Evolutionary conservation across 768 basidiomycete genomes (phyloP).

Genomic region (Strobilomyces confusus): DNA sequence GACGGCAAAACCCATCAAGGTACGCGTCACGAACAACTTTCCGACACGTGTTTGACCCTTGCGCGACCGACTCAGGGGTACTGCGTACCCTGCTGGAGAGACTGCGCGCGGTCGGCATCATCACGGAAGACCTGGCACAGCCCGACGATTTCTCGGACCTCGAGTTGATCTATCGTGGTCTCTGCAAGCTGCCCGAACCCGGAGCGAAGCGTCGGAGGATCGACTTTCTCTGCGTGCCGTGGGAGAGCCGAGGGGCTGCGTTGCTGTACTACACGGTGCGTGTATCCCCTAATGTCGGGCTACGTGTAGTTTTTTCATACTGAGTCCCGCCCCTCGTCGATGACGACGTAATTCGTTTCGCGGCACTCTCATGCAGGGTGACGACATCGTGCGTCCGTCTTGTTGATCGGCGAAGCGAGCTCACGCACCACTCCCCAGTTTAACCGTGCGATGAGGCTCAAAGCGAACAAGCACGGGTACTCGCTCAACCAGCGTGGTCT

Average conservation of each 20-base stretch:
- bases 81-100: constrained; percentile 52
- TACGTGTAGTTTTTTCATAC: no score
- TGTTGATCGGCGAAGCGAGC: neutral
- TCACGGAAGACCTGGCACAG: constrained; percentile 77
- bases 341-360: neutral
- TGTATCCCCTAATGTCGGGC: no score
- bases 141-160: constrained; percentile 65
- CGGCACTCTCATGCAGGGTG: constrained; percentile 56
- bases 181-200: constrained; percentile 56
- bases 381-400: constrained; percentile 63
- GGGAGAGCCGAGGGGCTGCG: constrained; percentile 74
- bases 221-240: constrained; percentile 83
- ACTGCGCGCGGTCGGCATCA: constrained; percentile 54
- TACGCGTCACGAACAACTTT: constrained; percentile 21
- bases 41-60: neutral
- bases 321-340: neutral
- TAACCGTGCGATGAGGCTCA: constrained; percentile 83
- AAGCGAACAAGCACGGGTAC: constrained; percentile 77
- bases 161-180: constrained; percentile 79
- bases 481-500: constrained; percentile 87
- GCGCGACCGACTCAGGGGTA: constrained; percentile 43
- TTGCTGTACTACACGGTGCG: constrained; percentile 85
- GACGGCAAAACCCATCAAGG: constrained; percentile 78
- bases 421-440: constrained; percentile 47
- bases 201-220: constrained; percentile 63